Conservation (phyloP, 73 alveolate species). For the Durusdinium trenchii region DNA sequence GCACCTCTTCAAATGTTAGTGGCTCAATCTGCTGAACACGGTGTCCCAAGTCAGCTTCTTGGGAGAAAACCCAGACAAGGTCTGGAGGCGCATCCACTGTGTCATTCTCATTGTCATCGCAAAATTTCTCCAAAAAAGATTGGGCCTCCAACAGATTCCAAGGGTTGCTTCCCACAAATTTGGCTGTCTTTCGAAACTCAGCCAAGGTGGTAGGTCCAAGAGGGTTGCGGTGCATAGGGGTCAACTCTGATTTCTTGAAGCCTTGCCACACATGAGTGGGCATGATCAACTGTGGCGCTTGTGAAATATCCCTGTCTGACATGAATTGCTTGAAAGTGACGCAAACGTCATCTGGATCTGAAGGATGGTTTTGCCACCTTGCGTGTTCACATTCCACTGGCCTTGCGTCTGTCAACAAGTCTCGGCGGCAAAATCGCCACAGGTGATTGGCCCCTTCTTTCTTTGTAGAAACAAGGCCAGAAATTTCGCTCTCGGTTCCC, state of each 20-base stretch:
- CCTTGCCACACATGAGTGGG: background rate
- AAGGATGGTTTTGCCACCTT: background rate
- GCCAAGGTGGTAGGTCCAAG: background rate
- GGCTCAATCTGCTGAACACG: too few relatives aligned
- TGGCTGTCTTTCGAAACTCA: background rate
- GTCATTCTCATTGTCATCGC: background rate
- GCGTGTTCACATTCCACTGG: background rate
- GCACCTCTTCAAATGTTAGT: too few relatives aligned
- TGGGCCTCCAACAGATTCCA: background rate
- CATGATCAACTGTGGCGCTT: background rate
- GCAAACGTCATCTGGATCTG: background rate
- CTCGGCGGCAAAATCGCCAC: constrained; percentile 22
- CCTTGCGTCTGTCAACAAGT: too few relatives aligned
- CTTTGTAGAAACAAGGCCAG: background rate
- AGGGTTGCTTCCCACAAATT: background rate
- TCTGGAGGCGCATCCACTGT: background rate
- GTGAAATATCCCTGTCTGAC: background rate
- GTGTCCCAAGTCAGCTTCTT: too few relatives aligned
- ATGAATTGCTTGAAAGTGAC: constrained; percentile 11
- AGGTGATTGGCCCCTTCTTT: background rate
- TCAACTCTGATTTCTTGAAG: background rate
- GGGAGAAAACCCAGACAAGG: background rate
- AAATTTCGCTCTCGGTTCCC: background rate
- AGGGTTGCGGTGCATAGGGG: background rate
- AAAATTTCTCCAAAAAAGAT: background rate